Evolutionary conservation across 2,329 filamentous ascomycete species (phyloP), one percentile per base, ranked within the genome.

Genomic region (Fusarium sp.): DNA sequence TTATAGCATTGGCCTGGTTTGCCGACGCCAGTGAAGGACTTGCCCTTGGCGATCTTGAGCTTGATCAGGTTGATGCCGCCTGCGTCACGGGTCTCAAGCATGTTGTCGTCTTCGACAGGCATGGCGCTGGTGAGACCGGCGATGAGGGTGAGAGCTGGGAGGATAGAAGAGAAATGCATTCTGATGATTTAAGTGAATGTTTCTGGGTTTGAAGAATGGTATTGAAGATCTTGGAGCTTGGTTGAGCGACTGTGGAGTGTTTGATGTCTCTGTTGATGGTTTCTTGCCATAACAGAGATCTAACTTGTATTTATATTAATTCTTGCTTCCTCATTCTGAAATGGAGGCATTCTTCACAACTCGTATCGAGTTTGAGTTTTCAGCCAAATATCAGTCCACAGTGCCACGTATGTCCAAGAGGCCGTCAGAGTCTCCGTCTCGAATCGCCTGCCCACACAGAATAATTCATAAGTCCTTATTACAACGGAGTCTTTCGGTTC

Each of bases 111-210:
- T 0, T 62, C 46, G n/a, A 62, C 42, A 8, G 57, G 41, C 4
- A 34, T 20, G 23, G 47, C 57, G 3, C 16, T 55, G 36, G 34
- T 16, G 20, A 34, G 13, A 7, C 57, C 15, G 9, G 40, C 18
- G 30, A 42, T 3, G 6, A 62, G 20, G 2, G 57, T 11, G 6
- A 44, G 8, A 11, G 44, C 4, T 5, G 53, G 26, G 28, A 62
- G 38, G 6, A 62, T 23, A 5, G 30, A 42, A 1, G 30, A 28
- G 11, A 62, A 46, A 23, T 55, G 36, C 59, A 62, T 62, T 7
- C 9, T n/a, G 15, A 28, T 18, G 8, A 26, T 23, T 6, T 23
- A 23, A 23, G 23, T 23, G 23, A 23, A 23, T 23, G 23, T 5
- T 23, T 23, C 23, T 23, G 5, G 23, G 6, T 2, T 8, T 3